Percentiles rank a stretch among this genome's conserved stretches.
Evolutionary conservation across 148 eudicot genomes (phyloP).

Genomic region (Rhododendron ferrugineum): DNA sequence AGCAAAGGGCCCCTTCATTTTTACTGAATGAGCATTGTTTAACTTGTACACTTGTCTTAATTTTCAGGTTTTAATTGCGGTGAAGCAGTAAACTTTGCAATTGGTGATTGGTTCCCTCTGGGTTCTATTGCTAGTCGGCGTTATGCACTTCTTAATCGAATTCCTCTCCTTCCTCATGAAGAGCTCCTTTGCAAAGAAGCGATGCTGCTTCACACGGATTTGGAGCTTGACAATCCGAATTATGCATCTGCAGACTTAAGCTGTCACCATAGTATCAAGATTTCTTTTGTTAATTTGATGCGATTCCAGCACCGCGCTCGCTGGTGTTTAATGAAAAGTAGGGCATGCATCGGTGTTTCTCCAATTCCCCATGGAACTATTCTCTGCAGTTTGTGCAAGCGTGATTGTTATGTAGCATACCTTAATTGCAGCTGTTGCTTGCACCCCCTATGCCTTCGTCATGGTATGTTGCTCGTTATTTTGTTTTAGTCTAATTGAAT

Average conservation of each 20-base stretch:
- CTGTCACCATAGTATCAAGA: conserved; percentile 49
- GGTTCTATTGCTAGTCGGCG: conserved; percentile 87
- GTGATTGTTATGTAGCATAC: conserved; percentile 87
- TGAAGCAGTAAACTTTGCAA: conserved; percentile 96
- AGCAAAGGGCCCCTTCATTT: background rate
- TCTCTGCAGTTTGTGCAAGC: conserved; percentile 89
- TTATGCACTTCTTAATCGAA: conserved; percentile 82
- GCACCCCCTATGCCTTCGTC: conserved; percentile 88
- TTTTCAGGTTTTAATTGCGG: conserved; percentile 92
- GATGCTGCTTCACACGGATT: conserved; percentile 46
- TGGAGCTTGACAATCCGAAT: conserved; percentile 39
- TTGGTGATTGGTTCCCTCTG: conserved; percentile 91
- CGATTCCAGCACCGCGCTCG: conserved; percentile 83
- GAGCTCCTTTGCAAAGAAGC: conserved; percentile 99
- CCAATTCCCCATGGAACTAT: conserved; percentile 58
- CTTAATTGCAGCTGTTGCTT: conserved; percentile 70
- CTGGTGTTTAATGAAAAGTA: conserved; percentile 60
- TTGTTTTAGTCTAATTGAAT: background rate
- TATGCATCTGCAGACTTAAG: conserved; percentile 32
- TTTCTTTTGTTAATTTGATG: conserved; percentile 66
- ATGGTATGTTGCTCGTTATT: conserved; percentile 45
- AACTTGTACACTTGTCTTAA: background rate
- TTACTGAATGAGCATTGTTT: background rate
- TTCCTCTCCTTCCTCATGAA: conserved; percentile 91
- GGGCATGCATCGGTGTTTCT: conserved; percentile 37